A percentile compares a stretch with the other conserved stretches of the same genome.
Conservation (phyloP, 108 stramenopile species). For the Cylindrotheca fusiformis region DNA sequence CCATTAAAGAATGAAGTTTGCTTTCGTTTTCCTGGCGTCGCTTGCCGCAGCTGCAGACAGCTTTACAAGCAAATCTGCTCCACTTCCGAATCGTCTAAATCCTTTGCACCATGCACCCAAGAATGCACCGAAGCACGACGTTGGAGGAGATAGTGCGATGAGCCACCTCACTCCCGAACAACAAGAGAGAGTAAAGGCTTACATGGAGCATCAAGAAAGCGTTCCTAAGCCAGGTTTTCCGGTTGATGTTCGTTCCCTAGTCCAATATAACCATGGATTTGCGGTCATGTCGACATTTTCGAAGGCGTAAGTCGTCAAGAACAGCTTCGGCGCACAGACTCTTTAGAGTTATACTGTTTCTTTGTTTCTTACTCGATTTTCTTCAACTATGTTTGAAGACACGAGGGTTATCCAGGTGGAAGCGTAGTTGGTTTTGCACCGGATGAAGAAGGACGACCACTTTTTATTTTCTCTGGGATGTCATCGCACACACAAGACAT, state of each 20-base stretch:
- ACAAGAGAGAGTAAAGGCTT: conserved; percentile 23
- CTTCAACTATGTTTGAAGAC: conserved; percentile 25
- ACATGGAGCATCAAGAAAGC: conserved; percentile 61
- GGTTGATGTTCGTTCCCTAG: conserved; percentile 69
- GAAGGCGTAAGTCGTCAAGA: conserved; percentile 49
- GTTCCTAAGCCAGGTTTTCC: conserved; percentile 72
- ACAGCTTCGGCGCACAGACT: neutral
- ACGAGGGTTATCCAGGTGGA: conserved; percentile 87
- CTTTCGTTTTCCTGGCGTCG: neutral
- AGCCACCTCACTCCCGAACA: conserved; percentile 19
- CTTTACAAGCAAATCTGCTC: neutral
- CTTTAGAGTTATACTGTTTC: neutral
- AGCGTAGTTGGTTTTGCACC: conserved; percentile 94
- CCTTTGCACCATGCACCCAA: neutral
- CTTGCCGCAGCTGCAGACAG: neutral
- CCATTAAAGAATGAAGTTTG: too few relatives aligned
- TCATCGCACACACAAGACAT: conserved; percentile 90
- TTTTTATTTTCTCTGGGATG: conserved; percentile 93
- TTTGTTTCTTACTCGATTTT: conserved; percentile 4
- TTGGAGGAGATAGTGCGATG: conserved; percentile 7
- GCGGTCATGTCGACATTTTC: conserved; percentile 85
- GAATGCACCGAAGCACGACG: conserved; percentile 37
- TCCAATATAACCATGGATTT: conserved; percentile 87
- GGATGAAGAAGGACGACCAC: conserved; percentile 86
- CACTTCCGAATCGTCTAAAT: neutral